phyloP scores from a whole-genome alignment of 108 stramenopile species.

The Cyclotella distinguenda region DNA sequence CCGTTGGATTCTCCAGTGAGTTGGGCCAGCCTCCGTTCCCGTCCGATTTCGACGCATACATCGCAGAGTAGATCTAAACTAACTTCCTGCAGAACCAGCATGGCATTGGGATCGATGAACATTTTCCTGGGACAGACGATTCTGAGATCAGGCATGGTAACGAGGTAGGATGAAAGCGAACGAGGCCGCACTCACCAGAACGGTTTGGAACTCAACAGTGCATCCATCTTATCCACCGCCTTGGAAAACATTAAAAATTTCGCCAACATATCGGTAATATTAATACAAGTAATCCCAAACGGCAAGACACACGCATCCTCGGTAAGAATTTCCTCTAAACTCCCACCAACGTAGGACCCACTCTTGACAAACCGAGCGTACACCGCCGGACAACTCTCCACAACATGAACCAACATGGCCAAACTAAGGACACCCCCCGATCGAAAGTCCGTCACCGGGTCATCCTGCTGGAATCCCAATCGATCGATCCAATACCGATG shows the following conservation, averaged over 20 bases:
- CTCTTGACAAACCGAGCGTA: constrained; percentile 50
- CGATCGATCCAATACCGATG: constrained; percentile 78
- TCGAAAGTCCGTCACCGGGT: constrained; percentile 89
- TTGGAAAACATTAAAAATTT: constrained; percentile 83
- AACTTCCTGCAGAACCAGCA: constrained; percentile 77
- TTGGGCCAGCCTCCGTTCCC: constrained; percentile 26
- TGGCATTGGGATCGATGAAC: constrained; percentile 86
- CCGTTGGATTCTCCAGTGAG: constrained; percentile 3
- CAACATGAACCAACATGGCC: constrained; percentile 82
- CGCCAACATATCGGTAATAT: constrained; percentile 86
- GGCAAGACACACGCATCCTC: constrained; percentile 78
- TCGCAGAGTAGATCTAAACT: constrained; percentile 74
- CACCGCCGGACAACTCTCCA: constrained; percentile 53
- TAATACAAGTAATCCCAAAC: constrained; percentile 87
- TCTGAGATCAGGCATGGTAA: background rate
- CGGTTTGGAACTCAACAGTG: constrained; percentile 76
- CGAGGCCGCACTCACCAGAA: constrained; percentile 50
- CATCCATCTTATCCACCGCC: constrained; percentile 84
- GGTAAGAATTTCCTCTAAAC: constrained; percentile 34
- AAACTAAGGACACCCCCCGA: constrained; percentile 81
- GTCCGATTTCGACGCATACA: constrained; percentile 64
- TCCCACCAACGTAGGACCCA: background rate
- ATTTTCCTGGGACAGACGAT: constrained; percentile 45
- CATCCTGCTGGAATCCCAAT: constrained; percentile 83
- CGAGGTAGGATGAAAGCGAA: background rate